A percentile compares a stretch with the other conserved stretches of the same genome.
Conservation (phyloP, 2,329 filamentous ascomycete genomes). For the Graphilbum fragrans region DNA sequence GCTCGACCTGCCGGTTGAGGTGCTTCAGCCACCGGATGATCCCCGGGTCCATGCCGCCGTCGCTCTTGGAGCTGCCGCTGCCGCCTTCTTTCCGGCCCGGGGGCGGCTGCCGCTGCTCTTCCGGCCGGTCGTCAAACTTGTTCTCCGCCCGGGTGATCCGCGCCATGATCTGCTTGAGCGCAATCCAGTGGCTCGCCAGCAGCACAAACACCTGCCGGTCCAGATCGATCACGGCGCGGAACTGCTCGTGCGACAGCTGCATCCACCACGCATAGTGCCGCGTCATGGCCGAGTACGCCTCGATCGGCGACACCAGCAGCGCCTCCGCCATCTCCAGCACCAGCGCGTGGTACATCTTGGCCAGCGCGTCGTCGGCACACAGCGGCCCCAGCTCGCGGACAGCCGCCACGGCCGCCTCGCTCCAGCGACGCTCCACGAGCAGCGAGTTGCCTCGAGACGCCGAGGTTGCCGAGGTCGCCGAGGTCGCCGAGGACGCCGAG, state of each 20-base stretch:
- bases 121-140: conserved; percentile 1
- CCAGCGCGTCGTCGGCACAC: conserved; percentile 25
- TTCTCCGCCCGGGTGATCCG: conserved; percentile 22
- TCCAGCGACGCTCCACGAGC: conserved; percentile 30
- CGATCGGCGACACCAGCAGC: conserved; percentile 38
- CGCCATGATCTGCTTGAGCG: conserved; percentile 40
- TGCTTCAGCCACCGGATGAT: conserved; percentile 37
- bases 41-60: conserved; percentile 24
- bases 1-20: conserved; percentile 34
- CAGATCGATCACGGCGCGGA: conserved; percentile 36
- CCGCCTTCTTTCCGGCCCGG: conserved; percentile 6
- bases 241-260: conserved; percentile 38
- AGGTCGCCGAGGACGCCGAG: too few species aligned
- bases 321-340: conserved; percentile 35
- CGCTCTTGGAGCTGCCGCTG: neutral
- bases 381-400: conserved; percentile 30
- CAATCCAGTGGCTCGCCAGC: conserved; percentile 41
- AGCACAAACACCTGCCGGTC: conserved; percentile 32
- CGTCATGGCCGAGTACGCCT: conserved; percentile 36
- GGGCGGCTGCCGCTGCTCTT: conserved; percentile 15
- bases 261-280: conserved; percentile 46
- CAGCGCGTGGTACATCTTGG: conserved; percentile 31
- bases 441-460: too few species aligned
- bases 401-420: conserved; percentile 31
- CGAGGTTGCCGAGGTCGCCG: too few species aligned